A percentile compares a stretch with the other conserved stretches of the same genome.
phyloP scores from a whole-genome alignment of 1,139 yeast species.

The Yamadazyma kanchanaburiensis region DNA sequence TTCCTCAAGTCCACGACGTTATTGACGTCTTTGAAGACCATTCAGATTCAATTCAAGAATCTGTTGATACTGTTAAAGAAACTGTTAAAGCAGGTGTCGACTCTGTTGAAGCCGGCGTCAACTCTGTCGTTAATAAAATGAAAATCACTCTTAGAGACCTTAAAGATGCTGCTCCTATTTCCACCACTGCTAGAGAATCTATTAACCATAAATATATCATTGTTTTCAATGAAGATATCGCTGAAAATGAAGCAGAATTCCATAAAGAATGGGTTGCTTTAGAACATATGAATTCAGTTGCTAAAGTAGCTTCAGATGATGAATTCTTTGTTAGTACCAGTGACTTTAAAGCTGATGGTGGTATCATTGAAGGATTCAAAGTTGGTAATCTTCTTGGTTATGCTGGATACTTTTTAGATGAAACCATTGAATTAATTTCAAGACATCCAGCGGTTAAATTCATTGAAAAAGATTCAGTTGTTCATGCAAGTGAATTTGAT shows the following conservation, averaged over 20 bases:
- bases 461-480: slow-evolving; percentile 34
- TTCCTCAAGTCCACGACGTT: slow-evolving; percentile 50
- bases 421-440: slow-evolving; percentile 22
- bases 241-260: slow-evolving; percentile 34
- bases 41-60: not conserved
- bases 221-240: slow-evolving; percentile 29
- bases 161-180: slow-evolving; percentile 15
- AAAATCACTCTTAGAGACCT: slow-evolving; percentile 10
- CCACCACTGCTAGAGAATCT: slow-evolving; percentile 17
- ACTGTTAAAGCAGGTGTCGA: slow-evolving; percentile 1
- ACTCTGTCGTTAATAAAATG: slow-evolving; percentile 10
- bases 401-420: slow-evolving; percentile 29
- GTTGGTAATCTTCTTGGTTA: slow-evolving; percentile 31
- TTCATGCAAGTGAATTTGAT: slow-evolving; percentile 31
- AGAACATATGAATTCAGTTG: slow-evolving; percentile 36
- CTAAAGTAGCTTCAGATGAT: slow-evolving; percentile 22
- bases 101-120: slow-evolving; percentile 6
- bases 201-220: slow-evolving; percentile 51
- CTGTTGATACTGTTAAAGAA: slow-evolving; percentile 1
- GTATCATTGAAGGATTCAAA: slow-evolving; percentile 49
- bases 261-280: slow-evolving; percentile 64
- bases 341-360: slow-evolving; percentile 41
- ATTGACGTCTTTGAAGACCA: slow-evolving; percentile 31
- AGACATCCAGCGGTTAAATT: slow-evolving; percentile 29
- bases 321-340: slow-evolving; percentile 32